Evolutionary conservation across 1,139 yeast genomes (phyloP).

Genomic region (Dujonia santamariae): DNA sequence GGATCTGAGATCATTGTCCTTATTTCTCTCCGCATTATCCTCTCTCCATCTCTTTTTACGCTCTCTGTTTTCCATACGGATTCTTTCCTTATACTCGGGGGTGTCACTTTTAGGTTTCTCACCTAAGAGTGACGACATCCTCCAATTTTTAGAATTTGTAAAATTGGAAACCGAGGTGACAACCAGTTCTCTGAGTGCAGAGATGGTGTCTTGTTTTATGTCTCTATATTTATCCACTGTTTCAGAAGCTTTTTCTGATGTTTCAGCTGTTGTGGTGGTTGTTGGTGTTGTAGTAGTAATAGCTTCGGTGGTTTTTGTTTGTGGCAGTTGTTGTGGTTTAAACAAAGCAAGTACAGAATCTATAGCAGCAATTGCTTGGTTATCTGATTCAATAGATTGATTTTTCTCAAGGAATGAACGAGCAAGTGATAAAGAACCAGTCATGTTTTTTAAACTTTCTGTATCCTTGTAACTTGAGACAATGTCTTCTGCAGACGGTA

Average conservation of each 20-base stretch:
- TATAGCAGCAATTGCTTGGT: constrained; percentile 21
- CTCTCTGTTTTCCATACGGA: constrained; percentile 71
- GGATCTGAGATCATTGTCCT: constrained; percentile 81
- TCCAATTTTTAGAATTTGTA: constrained; percentile 16
- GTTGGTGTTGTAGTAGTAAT: too few species aligned
- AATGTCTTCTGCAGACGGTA: constrained; percentile 20
- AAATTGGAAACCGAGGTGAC: constrained; percentile 28
- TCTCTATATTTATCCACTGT: too few species aligned
- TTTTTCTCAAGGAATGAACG: constrained; percentile 27
- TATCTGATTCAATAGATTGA: constrained; percentile 13
- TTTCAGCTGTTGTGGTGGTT: not conserved
- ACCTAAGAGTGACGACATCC: constrained; percentile 15
- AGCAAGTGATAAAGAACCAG: constrained; percentile 38
- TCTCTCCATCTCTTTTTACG: constrained; percentile 92
- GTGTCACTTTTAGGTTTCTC: constrained; percentile 29
- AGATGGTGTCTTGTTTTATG: constrained; percentile 19
- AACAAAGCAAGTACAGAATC: constrained; percentile 21
- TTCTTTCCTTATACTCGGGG: constrained; percentile 51
- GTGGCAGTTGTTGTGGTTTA: constrained; percentile 3
- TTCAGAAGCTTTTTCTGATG: not conserved
- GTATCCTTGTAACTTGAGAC: constrained; percentile 22
- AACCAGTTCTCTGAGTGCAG: constrained; percentile 29
- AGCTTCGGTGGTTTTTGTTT: not conserved
- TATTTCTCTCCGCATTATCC: constrained; percentile 74
- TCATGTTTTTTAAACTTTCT: constrained; percentile 20